A percentile compares a stretch with the other conserved stretches of the same genome.
Evolutionary conservation across 2,329 filamentous ascomycete genomes (phyloP).

Genomic region (Phoma sp.): DNA sequence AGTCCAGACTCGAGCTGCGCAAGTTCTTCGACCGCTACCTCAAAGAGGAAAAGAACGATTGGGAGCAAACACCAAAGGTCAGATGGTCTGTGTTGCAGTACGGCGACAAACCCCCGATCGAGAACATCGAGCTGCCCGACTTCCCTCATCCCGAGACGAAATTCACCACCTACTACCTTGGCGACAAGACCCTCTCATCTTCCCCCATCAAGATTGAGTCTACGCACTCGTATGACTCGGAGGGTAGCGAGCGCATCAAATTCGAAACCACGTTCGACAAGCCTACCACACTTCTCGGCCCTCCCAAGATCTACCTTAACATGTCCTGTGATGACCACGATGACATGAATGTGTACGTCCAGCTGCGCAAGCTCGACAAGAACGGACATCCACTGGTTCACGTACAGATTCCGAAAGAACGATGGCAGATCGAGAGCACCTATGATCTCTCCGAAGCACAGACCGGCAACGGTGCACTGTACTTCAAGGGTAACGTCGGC

Average conservation of each 20-base stretch:
- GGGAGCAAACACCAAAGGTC: conserved; percentile 55
- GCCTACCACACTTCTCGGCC: conserved; percentile 51
- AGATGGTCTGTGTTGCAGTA: conserved; percentile 48
- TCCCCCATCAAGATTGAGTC: background rate
- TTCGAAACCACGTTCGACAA: conserved; percentile 40
- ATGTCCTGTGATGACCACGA: conserved; percentile 52
- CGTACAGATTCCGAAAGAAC: conserved; percentile 50
- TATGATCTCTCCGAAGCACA: conserved; percentile 40
- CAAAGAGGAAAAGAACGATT: conserved; percentile 52
- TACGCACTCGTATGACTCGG: conserved; percentile 16
- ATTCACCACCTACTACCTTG: background rate
- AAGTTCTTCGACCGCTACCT: conserved; percentile 57
- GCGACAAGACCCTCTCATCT: background rate
- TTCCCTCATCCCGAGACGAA: conserved; percentile 11
- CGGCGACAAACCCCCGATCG: conserved; percentile 19
- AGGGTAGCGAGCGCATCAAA: background rate
- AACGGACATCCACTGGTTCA: conserved; percentile 52
- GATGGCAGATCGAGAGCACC: conserved; percentile 27
- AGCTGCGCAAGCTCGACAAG: conserved; percentile 52
- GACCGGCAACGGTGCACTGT: conserved; percentile 13
- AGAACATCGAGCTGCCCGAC: conserved; percentile 19
- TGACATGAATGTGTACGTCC: conserved; percentile 54
- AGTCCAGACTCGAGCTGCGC: conserved; percentile 16
- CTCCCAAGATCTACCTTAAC: conserved; percentile 56
- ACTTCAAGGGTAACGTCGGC: conserved; percentile 48